Percentiles rank a stretch among this genome's conserved stretches.
Conservation (phyloP, 306 rosid species). For the Pyrus betulifolia region DNA sequence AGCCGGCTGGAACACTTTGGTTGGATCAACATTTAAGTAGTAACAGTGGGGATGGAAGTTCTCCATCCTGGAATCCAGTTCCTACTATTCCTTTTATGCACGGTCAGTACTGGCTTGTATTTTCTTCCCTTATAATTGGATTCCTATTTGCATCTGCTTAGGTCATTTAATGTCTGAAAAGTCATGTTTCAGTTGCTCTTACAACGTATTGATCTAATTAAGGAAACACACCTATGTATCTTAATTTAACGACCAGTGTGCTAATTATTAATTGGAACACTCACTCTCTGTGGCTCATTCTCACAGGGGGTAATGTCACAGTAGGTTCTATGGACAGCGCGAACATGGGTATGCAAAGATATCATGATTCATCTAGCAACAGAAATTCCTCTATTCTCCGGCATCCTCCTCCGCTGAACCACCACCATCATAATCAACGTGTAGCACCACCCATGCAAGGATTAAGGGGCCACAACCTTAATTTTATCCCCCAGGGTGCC, state of each 20-base stretch:
- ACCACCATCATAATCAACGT: conserved; percentile 53
- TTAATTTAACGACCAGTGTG: neutral
- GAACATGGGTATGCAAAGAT: conserved; percentile 63
- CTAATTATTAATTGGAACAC: conserved; percentile 6
- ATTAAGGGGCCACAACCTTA: conserved; percentile 56
- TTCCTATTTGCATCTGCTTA: neutral
- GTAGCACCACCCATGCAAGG: conserved; percentile 55
- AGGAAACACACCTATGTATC: neutral
- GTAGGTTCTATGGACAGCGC: conserved; percentile 47
- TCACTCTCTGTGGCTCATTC: neutral
- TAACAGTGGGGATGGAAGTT: conserved; percentile 44
- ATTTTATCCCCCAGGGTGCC: conserved; percentile 47
- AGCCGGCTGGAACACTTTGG: conserved; percentile 64
- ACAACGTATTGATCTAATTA: neutral
- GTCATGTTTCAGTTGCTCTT: neutral
- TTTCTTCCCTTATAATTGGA: conserved; percentile 5
- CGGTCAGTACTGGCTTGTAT: conserved; percentile 26
- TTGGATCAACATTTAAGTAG: conserved; percentile 58
- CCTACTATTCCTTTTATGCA: conserved; percentile 55
- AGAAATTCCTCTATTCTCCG: conserved; percentile 47
- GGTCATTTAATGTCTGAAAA: neutral
- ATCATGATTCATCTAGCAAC: conserved; percentile 55
- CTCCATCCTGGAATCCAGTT: conserved; percentile 64
- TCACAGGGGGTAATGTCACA: conserved; percentile 31
- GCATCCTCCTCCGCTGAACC: conserved; percentile 52